Percentiles rank a stretch among this genome's conserved stretches.
These are phyloP conservation scores for Fusarium lateritium DNA, from an alignment of 2,329 filamentous ascomycete genomes.

Conservation along the genomic window DNA sequence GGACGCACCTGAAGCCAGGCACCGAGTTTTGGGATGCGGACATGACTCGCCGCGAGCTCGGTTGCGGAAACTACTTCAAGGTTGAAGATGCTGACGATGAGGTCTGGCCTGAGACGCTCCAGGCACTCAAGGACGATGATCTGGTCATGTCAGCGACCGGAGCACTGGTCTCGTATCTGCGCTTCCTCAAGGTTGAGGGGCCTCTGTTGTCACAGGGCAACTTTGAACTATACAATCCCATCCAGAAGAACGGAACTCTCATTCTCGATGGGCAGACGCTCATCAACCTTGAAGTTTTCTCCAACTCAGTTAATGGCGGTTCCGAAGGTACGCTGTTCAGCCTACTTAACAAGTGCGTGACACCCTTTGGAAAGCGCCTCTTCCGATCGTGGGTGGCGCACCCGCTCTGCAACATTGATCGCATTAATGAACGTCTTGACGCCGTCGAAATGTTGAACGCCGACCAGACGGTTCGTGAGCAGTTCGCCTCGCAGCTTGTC, in stretches of 20 bases:
- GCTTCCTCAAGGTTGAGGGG: constrained; percentile 88
- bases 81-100: constrained; percentile 69
- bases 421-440: constrained; percentile 94
- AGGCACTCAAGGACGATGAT: constrained; percentile 82
- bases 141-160: constrained; percentile 92
- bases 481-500: constrained; percentile 88
- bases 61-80: constrained; percentile 83
- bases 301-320: constrained; percentile 91
- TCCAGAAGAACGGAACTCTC: constrained; percentile 89
- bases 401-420: constrained; percentile 86
- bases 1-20: constrained; percentile 90
- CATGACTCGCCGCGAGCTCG: constrained; percentile 84
- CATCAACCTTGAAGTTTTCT: constrained; percentile 97
- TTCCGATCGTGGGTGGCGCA: constrained; percentile 99
- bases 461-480: constrained; percentile 83
- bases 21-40: constrained; percentile 95
- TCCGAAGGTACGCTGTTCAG: constrained; percentile 89
- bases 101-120: constrained; percentile 82
- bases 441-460: constrained; percentile 94
- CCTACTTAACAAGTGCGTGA: constrained; percentile 93
- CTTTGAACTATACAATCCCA: constrained; percentile 93
- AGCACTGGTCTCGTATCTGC: constrained; percentile 88
- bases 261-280: constrained; percentile 96
- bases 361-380: constrained; percentile 95
- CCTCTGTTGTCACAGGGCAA: constrained; percentile 91